These are phyloP conservation scores for Termitomyces bulborhizus DNA, from an alignment of 768 basidiomycete species.

Conservation along the genomic window DNA sequence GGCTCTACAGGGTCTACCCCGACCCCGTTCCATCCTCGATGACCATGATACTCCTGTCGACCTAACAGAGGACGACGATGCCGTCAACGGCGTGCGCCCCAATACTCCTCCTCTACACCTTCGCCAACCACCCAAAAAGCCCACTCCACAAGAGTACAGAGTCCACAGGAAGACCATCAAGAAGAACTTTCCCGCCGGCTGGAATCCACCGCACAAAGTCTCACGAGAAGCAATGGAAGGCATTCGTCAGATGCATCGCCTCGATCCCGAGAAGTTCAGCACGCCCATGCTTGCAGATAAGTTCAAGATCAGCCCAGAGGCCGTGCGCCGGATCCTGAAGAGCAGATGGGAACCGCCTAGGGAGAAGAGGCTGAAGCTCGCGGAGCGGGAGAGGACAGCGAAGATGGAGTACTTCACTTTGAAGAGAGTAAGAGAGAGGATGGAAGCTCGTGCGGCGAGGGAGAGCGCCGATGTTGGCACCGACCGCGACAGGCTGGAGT, in stretches of 20 bases:
- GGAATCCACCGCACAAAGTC: constrained; percentile 75
- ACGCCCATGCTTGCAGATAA: constrained; percentile 65
- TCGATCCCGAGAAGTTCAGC: constrained; percentile 59
- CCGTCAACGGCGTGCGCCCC: constrained; percentile 36
- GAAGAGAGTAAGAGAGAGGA: constrained; percentile 36
- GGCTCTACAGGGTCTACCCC: constrained; percentile 30
- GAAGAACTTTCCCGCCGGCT: constrained; percentile 56
- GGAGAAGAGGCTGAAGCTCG: constrained; percentile 44
- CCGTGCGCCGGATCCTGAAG: constrained; percentile 71
- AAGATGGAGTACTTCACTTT: constrained; percentile 32
- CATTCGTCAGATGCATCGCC: constrained; percentile 56
- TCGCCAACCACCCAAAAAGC: constrained; percentile 29
- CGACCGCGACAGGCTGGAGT: constrained; percentile 30
- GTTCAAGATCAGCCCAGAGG: constrained; percentile 79
- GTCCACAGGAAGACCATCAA: constrained; percentile 46
- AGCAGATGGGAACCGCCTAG: constrained; percentile 62
- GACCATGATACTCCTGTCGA: constrained; percentile 40
- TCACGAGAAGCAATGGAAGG: constrained; percentile 83
- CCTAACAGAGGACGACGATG: constrained; percentile 45
- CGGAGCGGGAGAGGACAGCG: constrained; percentile 42
- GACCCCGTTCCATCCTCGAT: constrained; percentile 40
- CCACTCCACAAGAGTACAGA: constrained; percentile 44
- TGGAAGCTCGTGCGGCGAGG: constrained; percentile 27
- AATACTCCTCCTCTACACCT: constrained; percentile 30
- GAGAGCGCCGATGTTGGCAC: constrained; percentile 18